These are phyloP conservation scores for Cardamine occulta DNA, from an alignment of 345 rosid genomes.

Conservation along the genomic window DNA sequence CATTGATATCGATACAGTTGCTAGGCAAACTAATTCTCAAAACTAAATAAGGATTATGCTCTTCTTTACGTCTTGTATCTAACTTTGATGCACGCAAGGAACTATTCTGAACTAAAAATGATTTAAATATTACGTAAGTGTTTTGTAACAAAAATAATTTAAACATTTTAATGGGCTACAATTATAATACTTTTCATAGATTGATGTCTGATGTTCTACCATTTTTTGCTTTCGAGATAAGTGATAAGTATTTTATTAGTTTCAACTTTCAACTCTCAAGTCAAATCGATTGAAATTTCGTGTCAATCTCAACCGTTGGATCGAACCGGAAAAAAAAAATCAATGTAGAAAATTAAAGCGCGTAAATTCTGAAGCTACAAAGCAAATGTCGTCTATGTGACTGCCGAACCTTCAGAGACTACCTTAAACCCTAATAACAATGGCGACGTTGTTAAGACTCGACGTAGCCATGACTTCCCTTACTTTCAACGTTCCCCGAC, in stretches of 20 bases:
- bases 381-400: not conserved
- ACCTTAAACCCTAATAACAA: slow-evolving; percentile 41
- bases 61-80: slow-evolving; percentile 10
- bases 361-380: not conserved
- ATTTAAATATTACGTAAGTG: too few relatives aligned
- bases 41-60: not conserved
- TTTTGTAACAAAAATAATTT: not conserved
- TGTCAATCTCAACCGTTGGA: slow-evolving; percentile 33
- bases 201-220: not conserved
- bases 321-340: not conserved
- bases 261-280: too few relatives aligned
- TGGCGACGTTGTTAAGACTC: slow-evolving; percentile 57
- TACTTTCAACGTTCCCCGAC: slow-evolving; percentile 48
- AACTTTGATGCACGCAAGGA: slow-evolving; percentile 21
- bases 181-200: too few relatives aligned
- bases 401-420: not conserved
- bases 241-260: too few relatives aligned
- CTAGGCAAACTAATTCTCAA: not conserved
- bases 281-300: not conserved
- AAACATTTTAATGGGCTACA: too few relatives aligned
- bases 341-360: not conserved
- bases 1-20: not conserved
- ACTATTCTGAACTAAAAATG: not conserved
- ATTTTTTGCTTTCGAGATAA: too few relatives aligned
- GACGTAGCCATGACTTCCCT: slow-evolving; percentile 60